Conservation (phyloP, 305 asterid genomes). For the Fraxinus latifolia region DNA sequence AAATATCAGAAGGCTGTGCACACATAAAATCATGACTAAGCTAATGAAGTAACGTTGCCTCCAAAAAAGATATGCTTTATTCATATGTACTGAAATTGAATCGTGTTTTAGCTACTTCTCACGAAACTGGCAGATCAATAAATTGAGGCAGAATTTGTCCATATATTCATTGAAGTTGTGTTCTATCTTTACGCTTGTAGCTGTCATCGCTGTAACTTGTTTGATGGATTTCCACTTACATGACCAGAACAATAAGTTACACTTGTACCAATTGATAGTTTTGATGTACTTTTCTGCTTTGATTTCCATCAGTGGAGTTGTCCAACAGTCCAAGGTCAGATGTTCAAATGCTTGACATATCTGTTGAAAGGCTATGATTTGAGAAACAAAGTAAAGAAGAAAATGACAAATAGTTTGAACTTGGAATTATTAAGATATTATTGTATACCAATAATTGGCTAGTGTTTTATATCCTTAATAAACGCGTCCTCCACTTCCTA, state of each 20-base stretch:
- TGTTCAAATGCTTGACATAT: neutral
- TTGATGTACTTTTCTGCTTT: constrained; percentile 14
- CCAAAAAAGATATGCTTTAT: neutral
- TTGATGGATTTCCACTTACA: constrained; percentile 1
- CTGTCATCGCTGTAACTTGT: neutral
- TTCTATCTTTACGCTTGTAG: neutral
- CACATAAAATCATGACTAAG: neutral
- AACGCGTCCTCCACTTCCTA: neutral
- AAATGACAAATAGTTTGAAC: neutral
- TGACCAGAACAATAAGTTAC: neutral
- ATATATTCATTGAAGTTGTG: neutral
- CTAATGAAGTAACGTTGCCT: neutral
- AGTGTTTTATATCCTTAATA: neutral
- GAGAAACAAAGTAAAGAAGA: neutral
- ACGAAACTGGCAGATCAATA: neutral
- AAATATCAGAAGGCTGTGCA: neutral
- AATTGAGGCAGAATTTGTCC: neutral
- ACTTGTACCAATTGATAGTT: neutral
- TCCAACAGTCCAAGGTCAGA: neutral
- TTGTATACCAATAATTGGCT: neutral
- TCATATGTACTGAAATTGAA: neutral
- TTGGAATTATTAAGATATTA: neutral
- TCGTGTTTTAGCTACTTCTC: neutral
- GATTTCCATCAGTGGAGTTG: neutral
- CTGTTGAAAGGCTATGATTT: neutral